Base-by-base conservation (phyloP, 495 filamentous ascomycete species). In the Penicillium dipodomyicola region DNA sequence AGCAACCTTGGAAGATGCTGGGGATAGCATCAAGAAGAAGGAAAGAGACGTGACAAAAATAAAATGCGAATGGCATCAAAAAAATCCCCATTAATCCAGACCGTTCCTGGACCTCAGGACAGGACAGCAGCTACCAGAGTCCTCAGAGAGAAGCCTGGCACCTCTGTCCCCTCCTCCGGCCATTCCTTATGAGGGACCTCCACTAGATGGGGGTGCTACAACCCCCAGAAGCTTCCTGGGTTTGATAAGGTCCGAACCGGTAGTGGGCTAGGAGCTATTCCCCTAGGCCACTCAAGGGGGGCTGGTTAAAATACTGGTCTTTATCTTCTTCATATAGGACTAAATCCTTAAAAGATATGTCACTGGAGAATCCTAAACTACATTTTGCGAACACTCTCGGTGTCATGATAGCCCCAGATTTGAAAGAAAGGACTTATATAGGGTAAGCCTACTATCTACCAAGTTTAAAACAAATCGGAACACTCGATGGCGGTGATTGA, bases 351-450 rank as follows among this genome's bases (percentile, higher is more conserved):
- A 14, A 0, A 14, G 2, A 0, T 0, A 27, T 27, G 43, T 46
- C 22, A 17, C 23, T 29, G 1, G 14, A 5, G 3, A n/a, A 6
- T 2, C 2, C 29, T 5, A 2, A 15, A 1, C 14, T 8, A 10
- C 14, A 3, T 10, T 46, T 46, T 15, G 19, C n/a, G n/a, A n/a
- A n/a, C n/a, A n/a, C n/a, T n/a, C n/a, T 23, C 0, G 5, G 5
- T 3, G 6, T 3, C 1, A 5, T 27, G 12, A 2, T 25, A 27
- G 22, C 0, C 8, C 17, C 2, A 27, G 10, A 29, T 46, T 29
- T 4, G 2, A 2, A 2, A 8, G 0, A 6, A 1, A 29, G 23
- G 0, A 46, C 27, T 2, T 27, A n/a, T 0, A 29, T 4, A 15
- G 2, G 5, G 1, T 1, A 0, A 46, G 23, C 15, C n/a, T 8